Percentiles rank a stretch among this genome's conserved stretches.
phyloP scores from a whole-genome alignment of 495 filamentous ascomycete genomes.

The Hyaloscypha variabilis region DNA sequence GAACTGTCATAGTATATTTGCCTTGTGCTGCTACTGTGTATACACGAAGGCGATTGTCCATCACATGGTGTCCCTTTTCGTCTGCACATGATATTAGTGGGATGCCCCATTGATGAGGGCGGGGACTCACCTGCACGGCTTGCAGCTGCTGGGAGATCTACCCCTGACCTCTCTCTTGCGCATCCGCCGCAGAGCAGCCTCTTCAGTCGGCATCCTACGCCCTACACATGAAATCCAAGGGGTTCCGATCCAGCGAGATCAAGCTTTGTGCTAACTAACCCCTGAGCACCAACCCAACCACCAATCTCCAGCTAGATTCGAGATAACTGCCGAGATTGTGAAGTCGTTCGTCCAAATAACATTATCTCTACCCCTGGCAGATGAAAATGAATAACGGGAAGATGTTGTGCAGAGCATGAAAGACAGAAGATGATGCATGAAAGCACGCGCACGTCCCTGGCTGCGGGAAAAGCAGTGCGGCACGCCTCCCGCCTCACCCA shows the following conservation, averaged over 20 bases:
- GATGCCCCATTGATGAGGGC: neutral
- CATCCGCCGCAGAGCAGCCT: neutral
- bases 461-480: neutral
- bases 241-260: neutral
- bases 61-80: conserved; percentile 26
- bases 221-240: neutral
- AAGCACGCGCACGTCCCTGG: neutral
- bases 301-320: neutral
- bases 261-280: no score
- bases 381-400: neutral
- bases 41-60: conserved; percentile 26
- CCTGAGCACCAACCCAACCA: neutral
- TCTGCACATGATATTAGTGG: neutral
- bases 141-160: conserved; percentile 12
- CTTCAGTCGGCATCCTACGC: neutral
- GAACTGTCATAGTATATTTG: conserved; percentile 19
- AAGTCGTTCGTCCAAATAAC: neutral
- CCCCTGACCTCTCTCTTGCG: neutral
- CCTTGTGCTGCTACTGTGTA: conserved; percentile 15
- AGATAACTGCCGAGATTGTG: neutral
- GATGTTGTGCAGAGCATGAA: neutral
- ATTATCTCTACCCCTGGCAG: neutral
- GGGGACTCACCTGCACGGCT: conserved; percentile 20
- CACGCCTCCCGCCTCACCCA: neutral
- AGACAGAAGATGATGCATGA: neutral